Evolutionary conservation across 176 grass and related monocot species (phyloP), one percentile per base, ranked within the genome.

Genomic region (Puccinellia tenuiflora): DNA sequence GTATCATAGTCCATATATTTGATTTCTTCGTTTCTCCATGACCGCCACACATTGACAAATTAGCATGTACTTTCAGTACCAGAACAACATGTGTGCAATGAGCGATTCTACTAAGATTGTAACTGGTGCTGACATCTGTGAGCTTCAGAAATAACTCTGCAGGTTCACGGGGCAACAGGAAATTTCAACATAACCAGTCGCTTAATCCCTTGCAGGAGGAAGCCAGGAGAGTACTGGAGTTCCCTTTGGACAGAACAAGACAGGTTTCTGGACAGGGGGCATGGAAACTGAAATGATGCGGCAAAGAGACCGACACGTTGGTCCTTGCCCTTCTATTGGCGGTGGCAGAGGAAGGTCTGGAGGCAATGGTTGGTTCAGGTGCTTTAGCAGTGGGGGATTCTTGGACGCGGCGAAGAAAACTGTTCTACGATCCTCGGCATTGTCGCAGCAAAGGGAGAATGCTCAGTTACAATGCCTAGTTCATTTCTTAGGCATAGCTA

Each of bases 401-500:
- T 94, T 92, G 94, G 80, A 94, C 40, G 88, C 91, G 57, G 87
- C 73, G 53, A 85, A 88, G 62, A 89, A 94, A 83, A 87, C 74
- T 18, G 69, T 92, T 87, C 60, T 89, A 88, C 85, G 12, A 91
- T 91, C 77, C 21, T 97, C 9, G 86, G 87, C 81, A 88, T 93
- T 54, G 57, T 93, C 9, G 67, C 76, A 1, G 65, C 48, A 79
- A 87, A 50, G 17, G 26, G 8, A 33, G 12, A 43, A n/a, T n/a
- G 52, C 52, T 11, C 24, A 30, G 34, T 83, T 42, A 11, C 20
- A n/a, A 0, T n/a, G n/a, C n/a, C 26, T 47, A 35, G 5, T 26
- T 48, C n/a, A n/a, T n/a, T n/a, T n/a, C n/a, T n/a, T n/a, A n/a
- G n/a, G n/a, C n/a, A n/a, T n/a, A n/a, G n/a, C n/a, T n/a, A n/a